Evolutionary conservation across 1,284 basidiomycete genomes (phyloP), one percentile per base, ranked within the genome.

Genomic region (Heterobasidion annosum): DNA sequence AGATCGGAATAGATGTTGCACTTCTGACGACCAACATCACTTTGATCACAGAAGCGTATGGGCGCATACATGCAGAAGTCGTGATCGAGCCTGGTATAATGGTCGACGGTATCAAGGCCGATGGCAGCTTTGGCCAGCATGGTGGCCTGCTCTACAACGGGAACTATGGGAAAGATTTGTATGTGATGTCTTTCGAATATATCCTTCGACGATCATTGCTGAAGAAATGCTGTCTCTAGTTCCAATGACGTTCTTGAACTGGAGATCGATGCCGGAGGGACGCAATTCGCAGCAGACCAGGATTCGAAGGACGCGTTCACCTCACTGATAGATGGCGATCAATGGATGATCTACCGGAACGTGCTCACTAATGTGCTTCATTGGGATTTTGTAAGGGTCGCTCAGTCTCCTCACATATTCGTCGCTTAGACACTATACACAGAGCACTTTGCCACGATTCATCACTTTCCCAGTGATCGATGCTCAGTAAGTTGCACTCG

Each of bases 311-410:
- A 59, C 42, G 78, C 79, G 0, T 78, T 84, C 55, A 73, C 72
- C 9, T 71, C 70, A 12, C 64, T 81, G 4, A 69, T 85, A 52
- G 71, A 76, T 35, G 80, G 74, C 8, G 70, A 75, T 61, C 68
- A 70, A 56, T 88, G 84, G 84, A 85, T 86, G 83, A 80, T 85
- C 50, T 83, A 77, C 59, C 70, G 71, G 18, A 85, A 86, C 63
- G 65, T 72, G 7, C 53, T 75, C 43, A 84, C 83, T 1, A 68
- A 72, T 12, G 72, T 78, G 18, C 64, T 81, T 48, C 82, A 85
- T 61, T 87, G 82, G 81, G 83, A 87, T 59, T 80, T 83, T 60
- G 82, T 85, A 59, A 62, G 81, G 67, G 1, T 4, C 7, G 33
- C 1, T 34, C n/a, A 32, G 16, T 49, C 16, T 1, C 15, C 33